Evolutionary conservation across 768 basidiomycete genomes (phyloP), one percentile per base, ranked within the genome.

Genomic region (Antrodiella citrinella): DNA sequence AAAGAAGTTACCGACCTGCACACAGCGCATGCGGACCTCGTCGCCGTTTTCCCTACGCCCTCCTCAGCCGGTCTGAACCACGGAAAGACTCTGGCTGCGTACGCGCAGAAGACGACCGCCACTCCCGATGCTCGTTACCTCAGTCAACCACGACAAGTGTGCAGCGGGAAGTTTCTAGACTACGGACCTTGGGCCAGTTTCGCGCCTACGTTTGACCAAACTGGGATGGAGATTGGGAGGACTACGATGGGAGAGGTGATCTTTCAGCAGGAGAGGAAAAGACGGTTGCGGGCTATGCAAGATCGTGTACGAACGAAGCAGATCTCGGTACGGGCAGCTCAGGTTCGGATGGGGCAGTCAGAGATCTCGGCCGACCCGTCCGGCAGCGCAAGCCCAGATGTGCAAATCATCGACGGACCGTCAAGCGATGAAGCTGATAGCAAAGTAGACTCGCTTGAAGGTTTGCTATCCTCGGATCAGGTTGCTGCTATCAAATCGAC

Each of bases 201-300:
- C 65, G 88, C 89, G 0, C 89, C 89, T 1, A 69, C 73, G 9
- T 91, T 86, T 62, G 85, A 88, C 52, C 84, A 87, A 55, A 82
- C 86, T 51, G 82, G 82, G n/a, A 75, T 78, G 45, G 78, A 86
- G 58, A 67, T 90, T 4, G 87, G 87, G 3, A 72, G 78, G 49
- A 64, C 69, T 1, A 70, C 76, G 46, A 70, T 91, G 50, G 81
- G 78, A 12, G 77, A 86, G 61, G 65, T 81, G 10, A 64, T 82
- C 22, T 81, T 72, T 63, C 73, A 73, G 54, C 73, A 77, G 40
- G 69, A 74, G 54, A 70, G 50, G 26, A 39, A 26, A 4, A 39
- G 48, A 35, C 38, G 47, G 42, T 26, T 20, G 24, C 18, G 38
- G 15, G 42, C 24, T 12, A 18, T 38, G 21, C 46, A 20, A 9